A percentile compares a stretch with the other conserved stretches of the same genome.
These are phyloP conservation scores for Metarhizium rileyi DNA, from an alignment of 2,329 filamentous ascomycete species.

Conservation along the genomic window DNA sequence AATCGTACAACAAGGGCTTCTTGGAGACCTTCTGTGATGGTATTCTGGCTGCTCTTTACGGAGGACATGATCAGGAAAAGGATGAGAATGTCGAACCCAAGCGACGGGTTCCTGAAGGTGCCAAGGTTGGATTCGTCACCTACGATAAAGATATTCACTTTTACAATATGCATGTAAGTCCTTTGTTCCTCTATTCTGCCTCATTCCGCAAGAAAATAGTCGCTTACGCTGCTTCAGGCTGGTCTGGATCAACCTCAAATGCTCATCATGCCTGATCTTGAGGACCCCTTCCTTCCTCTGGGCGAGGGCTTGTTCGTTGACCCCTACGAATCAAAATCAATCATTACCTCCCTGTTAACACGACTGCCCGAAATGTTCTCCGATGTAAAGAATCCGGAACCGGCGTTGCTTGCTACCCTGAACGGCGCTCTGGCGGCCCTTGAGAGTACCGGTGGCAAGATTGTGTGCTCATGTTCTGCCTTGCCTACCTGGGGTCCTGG, in stretches of 20 bases:
- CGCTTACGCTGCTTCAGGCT: slow-evolving; percentile 37
- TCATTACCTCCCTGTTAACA: slow-evolving; percentile 80
- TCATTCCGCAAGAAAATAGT: not conserved
- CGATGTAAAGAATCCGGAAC: slow-evolving; percentile 80
- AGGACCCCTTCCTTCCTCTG: slow-evolving; percentile 90
- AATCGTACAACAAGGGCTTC: slow-evolving; percentile 84
- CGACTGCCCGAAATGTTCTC: slow-evolving; percentile 81
- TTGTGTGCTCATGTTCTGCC: slow-evolving; percentile 78
- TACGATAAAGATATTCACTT: slow-evolving; percentile 97
- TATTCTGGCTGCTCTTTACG: slow-evolving; percentile 76
- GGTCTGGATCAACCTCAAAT: slow-evolving; percentile 83
- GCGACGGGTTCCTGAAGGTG: slow-evolving; percentile 60
- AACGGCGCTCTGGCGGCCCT: slow-evolving; percentile 79
- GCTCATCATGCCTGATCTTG: slow-evolving; percentile 96
- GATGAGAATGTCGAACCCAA: slow-evolving; percentile 43
- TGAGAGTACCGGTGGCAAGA: slow-evolving; percentile 80
- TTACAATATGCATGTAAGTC: slow-evolving; percentile 79
- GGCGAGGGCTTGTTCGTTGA: slow-evolving; percentile 92
- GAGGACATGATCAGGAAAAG: slow-evolving; percentile 42
- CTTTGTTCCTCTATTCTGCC: not conserved
- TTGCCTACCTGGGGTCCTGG: slow-evolving; percentile 89
- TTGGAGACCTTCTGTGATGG: slow-evolving; percentile 85
- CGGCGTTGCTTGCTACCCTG: slow-evolving; percentile 73
- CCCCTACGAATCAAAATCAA: slow-evolving; percentile 75
- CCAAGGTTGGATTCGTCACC: slow-evolving; percentile 89